Percentiles rank a stretch among this genome's conserved stretches.
Conservation (phyloP, 192 early-diverging fungal genomes). For the Gonapodya sp. region DNA sequence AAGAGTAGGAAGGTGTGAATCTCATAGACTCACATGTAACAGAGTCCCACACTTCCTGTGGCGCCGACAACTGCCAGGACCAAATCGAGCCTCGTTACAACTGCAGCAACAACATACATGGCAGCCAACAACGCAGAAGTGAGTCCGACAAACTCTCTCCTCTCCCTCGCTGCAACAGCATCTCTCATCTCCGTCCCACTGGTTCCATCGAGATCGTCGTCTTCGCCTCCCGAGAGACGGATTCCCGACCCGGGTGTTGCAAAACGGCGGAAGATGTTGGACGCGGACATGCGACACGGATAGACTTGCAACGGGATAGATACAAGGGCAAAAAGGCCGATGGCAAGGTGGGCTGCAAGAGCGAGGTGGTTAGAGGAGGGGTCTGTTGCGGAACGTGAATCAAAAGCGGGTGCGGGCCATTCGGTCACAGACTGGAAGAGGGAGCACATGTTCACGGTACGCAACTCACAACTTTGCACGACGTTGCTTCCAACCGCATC, state of each 20-base stretch:
- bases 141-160: neutral
- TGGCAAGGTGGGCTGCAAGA: slow-evolving; percentile 75
- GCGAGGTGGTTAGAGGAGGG: slow-evolving; percentile 49
- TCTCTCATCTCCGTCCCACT: neutral
- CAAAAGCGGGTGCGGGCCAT: no score
- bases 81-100: slow-evolving; percentile 61
- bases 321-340: slow-evolving; percentile 80
- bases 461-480: slow-evolving; percentile 62
- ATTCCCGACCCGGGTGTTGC: slow-evolving; percentile 16
- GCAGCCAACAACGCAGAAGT: slow-evolving; percentile 15
- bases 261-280: slow-evolving; percentile 64
- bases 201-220: neutral
- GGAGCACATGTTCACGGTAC: slow-evolving; percentile 5
- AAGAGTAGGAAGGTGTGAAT: neutral
- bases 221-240: neutral
- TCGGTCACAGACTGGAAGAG: no score
- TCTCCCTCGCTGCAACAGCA: neutral
- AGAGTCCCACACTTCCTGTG: slow-evolving; percentile 90
- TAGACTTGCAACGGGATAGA: slow-evolving; percentile 91
- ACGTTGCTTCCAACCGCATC: slow-evolving; percentile 71
- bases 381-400: slow-evolving; percentile 38
- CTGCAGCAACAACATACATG: slow-evolving; percentile 65
- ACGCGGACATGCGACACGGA: slow-evolving; percentile 77
- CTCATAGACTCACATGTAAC: slow-evolving; percentile 56
- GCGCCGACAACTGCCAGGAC: slow-evolving; percentile 89